Evolutionary conservation across 1,139 yeast genomes (phyloP).

Genomic region (Yamadazyma atmosphaerica): DNA sequence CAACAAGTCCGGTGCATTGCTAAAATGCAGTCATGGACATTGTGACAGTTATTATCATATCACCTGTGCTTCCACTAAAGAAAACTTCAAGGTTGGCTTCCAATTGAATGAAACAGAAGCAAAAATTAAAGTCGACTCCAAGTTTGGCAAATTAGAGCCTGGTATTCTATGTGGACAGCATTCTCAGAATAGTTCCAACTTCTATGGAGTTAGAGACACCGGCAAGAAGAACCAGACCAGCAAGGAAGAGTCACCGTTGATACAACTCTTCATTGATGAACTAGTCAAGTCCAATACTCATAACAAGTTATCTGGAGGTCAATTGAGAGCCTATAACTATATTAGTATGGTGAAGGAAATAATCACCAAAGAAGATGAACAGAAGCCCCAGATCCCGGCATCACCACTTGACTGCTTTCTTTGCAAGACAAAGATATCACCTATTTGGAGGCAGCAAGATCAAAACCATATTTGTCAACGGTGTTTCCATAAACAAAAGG

Average conservation of each 20-base stretch:
- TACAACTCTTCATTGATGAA: conserved; percentile 47
- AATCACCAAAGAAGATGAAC: conserved; percentile 3
- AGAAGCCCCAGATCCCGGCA: neutral
- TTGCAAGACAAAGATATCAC: conserved; percentile 32
- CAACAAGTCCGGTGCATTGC: conserved; percentile 8
- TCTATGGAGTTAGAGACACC: conserved; percentile 23
- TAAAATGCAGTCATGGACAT: conserved; percentile 5
- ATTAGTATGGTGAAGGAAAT: conserved; percentile 10
- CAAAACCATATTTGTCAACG: conserved; percentile 27
- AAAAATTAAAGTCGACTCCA: conserved; percentile 24
- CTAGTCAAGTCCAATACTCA: conserved; percentile 21
- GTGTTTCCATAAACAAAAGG: conserved; percentile 26
- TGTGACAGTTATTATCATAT: conserved; percentile 44
- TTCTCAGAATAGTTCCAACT: conserved; percentile 14
- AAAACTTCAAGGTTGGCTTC: conserved; percentile 49
- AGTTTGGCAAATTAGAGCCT: conserved; percentile 43
- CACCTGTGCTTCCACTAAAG: conserved; percentile 55
- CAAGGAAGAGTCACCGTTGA: conserved; percentile 35
- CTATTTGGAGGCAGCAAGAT: conserved; percentile 39
- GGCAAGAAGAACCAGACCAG: conserved; percentile 32
- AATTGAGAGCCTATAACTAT: conserved; percentile 32
- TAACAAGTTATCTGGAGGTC: conserved; percentile 30
- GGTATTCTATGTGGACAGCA: conserved; percentile 46
- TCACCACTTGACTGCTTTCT: conserved; percentile 19
- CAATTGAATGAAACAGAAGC: conserved; percentile 30